phyloP scores from a whole-genome alignment of 108 stramenopile genomes.

The Nannochloropsis salina region DNA sequence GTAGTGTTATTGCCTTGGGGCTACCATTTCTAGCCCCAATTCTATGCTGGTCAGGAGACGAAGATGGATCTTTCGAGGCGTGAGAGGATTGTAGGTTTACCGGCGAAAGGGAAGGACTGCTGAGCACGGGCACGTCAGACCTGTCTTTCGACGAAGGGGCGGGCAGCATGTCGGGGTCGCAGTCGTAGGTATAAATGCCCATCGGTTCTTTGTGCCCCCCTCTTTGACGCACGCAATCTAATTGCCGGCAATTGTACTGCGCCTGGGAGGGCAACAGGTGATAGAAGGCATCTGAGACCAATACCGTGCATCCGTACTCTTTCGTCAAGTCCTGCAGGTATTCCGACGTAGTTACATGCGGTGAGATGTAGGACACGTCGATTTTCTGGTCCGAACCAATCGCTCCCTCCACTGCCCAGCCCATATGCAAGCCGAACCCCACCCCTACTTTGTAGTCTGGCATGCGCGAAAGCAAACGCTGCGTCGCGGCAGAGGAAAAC shows the following conservation, averaged over 20 bases:
- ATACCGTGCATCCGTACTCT: slow-evolving; percentile 67
- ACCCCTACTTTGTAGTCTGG: slow-evolving; percentile 52
- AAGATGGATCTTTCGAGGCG: not conserved
- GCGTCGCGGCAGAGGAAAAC: slow-evolving; percentile 28
- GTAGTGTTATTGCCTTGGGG: not conserved
- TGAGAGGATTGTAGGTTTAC: not conserved
- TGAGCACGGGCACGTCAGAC: too few species aligned
- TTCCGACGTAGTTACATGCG: slow-evolving; percentile 78
- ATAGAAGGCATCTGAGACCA: slow-evolving; percentile 79
- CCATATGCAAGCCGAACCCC: slow-evolving; percentile 88
- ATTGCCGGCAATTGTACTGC: slow-evolving; percentile 62
- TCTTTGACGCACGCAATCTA: slow-evolving; percentile 55
- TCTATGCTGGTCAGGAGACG: not conserved
- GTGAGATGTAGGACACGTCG: slow-evolving; percentile 85
- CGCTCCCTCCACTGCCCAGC: slow-evolving; percentile 97
- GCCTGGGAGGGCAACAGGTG: slow-evolving; percentile 63
- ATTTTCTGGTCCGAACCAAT: slow-evolving; percentile 85
- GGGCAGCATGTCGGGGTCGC: not conserved
- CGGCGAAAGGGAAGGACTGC: too few species aligned
- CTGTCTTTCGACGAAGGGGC: not conserved
- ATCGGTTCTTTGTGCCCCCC: not conserved
- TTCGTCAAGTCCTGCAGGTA: slow-evolving; percentile 82
- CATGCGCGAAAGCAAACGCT: slow-evolving; percentile 24
- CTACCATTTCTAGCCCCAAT: not conserved
- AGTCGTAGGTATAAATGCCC: slow-evolving; percentile 10